These are phyloP conservation scores for Rhizopus sp. DNA, from an alignment of 371 early-diverging fungal genomes.

Conservation along the genomic window DNA sequence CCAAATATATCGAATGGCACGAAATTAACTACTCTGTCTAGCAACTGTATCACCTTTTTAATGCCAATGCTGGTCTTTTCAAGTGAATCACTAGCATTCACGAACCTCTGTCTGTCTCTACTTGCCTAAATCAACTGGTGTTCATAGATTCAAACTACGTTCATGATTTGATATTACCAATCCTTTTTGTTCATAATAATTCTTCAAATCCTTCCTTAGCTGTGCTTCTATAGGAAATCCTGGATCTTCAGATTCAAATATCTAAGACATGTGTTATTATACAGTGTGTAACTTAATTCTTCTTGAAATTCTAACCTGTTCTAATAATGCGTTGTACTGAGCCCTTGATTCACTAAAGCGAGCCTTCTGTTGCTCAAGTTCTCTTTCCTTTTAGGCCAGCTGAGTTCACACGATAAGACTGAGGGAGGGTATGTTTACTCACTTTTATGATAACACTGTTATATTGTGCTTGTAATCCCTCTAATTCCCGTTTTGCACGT, in stretches of 20 bases:
- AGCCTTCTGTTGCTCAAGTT: conserved; percentile 12
- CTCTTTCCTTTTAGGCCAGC: conserved; percentile 7
- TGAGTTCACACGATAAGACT: conserved; percentile 1
- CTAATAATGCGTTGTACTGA: conserved; percentile 18
- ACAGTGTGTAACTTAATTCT: not conserved
- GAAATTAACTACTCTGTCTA: conserved; percentile 31
- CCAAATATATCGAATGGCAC: conserved; percentile 47
- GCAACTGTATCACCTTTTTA: conserved; percentile 23
- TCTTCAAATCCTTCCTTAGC: conserved; percentile 30
- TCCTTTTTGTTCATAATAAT: conserved; percentile 29
- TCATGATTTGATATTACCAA: conserved; percentile 18
- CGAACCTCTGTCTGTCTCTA: conserved; percentile 34
- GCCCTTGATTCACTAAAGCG: conserved; percentile 15
- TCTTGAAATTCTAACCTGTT: conserved; percentile 16
- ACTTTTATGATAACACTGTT: conserved; percentile 4
- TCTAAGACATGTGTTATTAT: conserved; percentile 12
- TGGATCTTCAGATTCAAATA: conserved; percentile 27
- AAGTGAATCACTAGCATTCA: conserved; percentile 33
- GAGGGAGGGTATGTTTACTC: not conserved
- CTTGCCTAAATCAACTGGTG: conserved; percentile 29
- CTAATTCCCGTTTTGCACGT: conserved; percentile 33
- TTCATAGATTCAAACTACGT: not conserved
- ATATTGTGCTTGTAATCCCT: conserved; percentile 12
- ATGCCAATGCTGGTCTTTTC: conserved; percentile 23
- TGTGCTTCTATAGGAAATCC: conserved; percentile 33